Evolutionary conservation across 2,329 filamentous ascomycete genomes (phyloP), one percentile per base, ranked within the genome.

Genomic region (Rosellinia necatrix): DNA sequence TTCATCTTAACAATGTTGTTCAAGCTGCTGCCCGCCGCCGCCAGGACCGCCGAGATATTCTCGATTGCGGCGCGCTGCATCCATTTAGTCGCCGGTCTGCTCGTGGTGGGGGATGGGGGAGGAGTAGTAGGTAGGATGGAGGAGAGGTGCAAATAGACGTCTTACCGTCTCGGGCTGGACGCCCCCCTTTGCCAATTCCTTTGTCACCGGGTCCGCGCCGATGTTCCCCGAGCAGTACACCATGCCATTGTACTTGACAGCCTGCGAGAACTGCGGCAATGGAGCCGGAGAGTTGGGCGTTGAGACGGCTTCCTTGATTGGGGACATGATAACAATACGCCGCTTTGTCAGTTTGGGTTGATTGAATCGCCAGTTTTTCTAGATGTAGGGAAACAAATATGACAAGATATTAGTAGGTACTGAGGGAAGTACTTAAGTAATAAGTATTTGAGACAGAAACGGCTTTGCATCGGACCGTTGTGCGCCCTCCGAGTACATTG

Each of bases 161-260:
- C 74, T 53, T 72, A 84, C 82, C 6, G 78, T 73, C 58, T 77
- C 71, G 52, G 81, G 82, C 59, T 78, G 77, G 50, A 87, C 74
- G 49, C 78, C 78, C 3, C 85, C 85, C 9, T 84, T 78, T 6
- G 84, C 76, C 2, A 88, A 53, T 51, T 80, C 74, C 17, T 72
- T 75, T 0, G 82, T 84, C n/a, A 68, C 69, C 0, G 83, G 79
- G 62, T 86, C 79, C 64, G 84, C 74, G 12, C 81, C 82, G 27
- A 89, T 76, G 59, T 78, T 78, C 21, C 87, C 87, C 1, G 84
- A 88, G 75, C 86, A 88, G 75, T 88, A 90, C n/a, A 90, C 83
- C 70, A 87, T 81, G 64, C 85, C 86, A 66, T 85, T 84, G 70
- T 79, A 78, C 61, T 82, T 78, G 63, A 87, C 76, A 35, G 83